Evolutionary conservation across 2,329 filamentous ascomycete species (phyloP).

Genomic region (Arachnopeziza araneosa): DNA sequence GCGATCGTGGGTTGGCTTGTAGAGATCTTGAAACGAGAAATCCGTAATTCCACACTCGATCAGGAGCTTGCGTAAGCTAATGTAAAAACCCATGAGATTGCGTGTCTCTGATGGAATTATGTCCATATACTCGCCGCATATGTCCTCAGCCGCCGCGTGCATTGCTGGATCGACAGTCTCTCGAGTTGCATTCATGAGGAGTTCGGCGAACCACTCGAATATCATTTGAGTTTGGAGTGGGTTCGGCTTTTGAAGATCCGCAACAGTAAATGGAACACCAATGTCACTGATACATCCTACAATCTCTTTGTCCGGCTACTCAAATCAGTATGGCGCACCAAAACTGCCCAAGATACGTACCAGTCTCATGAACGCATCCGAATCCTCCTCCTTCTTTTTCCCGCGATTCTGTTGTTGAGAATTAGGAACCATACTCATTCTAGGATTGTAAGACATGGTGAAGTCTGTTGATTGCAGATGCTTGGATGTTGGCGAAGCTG

Average conservation of each 20-base stretch:
- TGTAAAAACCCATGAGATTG: conserved; percentile 94
- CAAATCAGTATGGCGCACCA: conserved; percentile 12
- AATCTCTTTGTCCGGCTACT: conserved; percentile 65
- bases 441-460: conserved; percentile 43
- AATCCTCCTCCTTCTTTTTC: conserved; percentile 52
- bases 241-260: conserved; percentile 90
- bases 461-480: background rate
- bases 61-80: conserved; percentile 72
- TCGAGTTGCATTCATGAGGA: conserved; percentile 88
- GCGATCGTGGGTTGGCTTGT: conserved; percentile 83
- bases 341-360: conserved; percentile 30
- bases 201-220: conserved; percentile 94
- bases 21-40: conserved; percentile 88
- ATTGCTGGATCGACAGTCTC: conserved; percentile 93
- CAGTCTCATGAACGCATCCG: conserved; percentile 52
- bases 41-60: conserved; percentile 87
- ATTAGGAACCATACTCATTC: conserved; percentile 46
- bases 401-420: conserved; percentile 40
- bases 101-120: conserved; percentile 81
- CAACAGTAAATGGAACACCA: conserved; percentile 78
- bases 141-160: conserved; percentile 82
- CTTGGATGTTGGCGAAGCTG: background rate
- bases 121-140: conserved; percentile 79
- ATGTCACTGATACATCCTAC: conserved; percentile 97
- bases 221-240: conserved; percentile 93